Evolutionary conservation across 495 filamentous ascomycete species (phyloP), one percentile per base, ranked within the genome.

Genomic region (Melanomma pulvis-pyrius): DNA sequence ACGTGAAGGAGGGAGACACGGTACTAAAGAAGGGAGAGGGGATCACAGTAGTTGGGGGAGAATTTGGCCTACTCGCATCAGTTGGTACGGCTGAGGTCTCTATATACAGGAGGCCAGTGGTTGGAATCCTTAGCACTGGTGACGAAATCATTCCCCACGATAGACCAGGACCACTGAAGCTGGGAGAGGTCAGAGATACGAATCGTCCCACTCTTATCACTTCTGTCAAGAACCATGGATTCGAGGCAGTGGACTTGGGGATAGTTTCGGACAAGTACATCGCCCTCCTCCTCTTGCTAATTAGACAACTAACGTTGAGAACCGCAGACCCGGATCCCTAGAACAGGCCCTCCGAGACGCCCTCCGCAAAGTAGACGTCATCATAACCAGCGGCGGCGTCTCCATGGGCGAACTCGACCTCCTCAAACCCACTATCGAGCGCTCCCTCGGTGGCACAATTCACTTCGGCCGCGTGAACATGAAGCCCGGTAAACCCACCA

Each of bases 381-480:
- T 98, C 53, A 87, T 99, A 68, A 98, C 96, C 13, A 93, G 90
- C 0, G 94, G 94, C 32, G 96, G 94, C 21, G 94, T 97, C 22
- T 96, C 92, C 15, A 99, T 99, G 94, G 94, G 94, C 64, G 94
- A 99, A 78, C 86, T 96, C 0, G 94, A 99, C 74, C 87, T 99
- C 30, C 87, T 99, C 52, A 99, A 99, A 76, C 94, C 96, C 1
- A 97, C 92, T 4, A 92, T 99, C 73, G 94, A 98, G 79, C 88
- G 93, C 57, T 82, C 86, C 1, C 84, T 98, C 5, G 90, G 92
- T 61, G 94, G 94, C 15, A 96, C 90, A 0, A 96, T 99, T 71
- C 94, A 98, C 76, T 99, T 99, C 73, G 94, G 94, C 44, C 87
- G 96, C 28, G 96, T 98, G 6, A 84, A 88, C 28, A 98, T 99